Base-by-base conservation (phyloP, 371 early-diverging fungal genomes). In the Mortierella sp. region DNA sequence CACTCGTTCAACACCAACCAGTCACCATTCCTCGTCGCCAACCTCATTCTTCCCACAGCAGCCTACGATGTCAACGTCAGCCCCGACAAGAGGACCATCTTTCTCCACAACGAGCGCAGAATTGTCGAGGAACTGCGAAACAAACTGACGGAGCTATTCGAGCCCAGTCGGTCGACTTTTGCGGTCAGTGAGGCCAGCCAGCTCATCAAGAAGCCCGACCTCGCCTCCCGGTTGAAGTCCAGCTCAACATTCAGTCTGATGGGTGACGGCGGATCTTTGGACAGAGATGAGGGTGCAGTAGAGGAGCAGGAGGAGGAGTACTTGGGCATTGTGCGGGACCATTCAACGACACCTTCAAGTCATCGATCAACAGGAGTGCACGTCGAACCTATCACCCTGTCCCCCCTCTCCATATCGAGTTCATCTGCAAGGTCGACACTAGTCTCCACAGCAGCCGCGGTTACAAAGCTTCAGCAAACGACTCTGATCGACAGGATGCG, bases 41-140 rank as follows among this genome's bases (percentile, higher is more conserved):
- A 94, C 69, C 72, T 98, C 5, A 72, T 82, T 14, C 71, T 97
- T 63, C 87, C 90, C 1, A 88, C 93, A 9, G 88, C 85, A 66
- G 73, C 76, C 16, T 90, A 89, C 80, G 99, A 99, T 87, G 96
- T 97, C 26, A 99, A 99, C 73, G 92, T 99, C 37, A 96, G 96
- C 22, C 99, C 99, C 7, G 97, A 99, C 81, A 99, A 99, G 80
- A 90, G 99, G 45, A 96, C 95, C 0, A 89, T 98, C 7, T 88
- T 96, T 68, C 71, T 99, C 5, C 94, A 96, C 64, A 79, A 94
- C 58, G 98, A 98, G 67, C 72, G 86, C 0, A 68, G 55, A 41
- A 39, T 97, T 22, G 64, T 93, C 0, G 90, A 89, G 13, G 76
- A 79, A 1, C 79, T 96, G 50, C 85, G 89, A 68, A 86, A 87